Evolutionary conservation across 2,329 filamentous ascomycete species (phyloP), one percentile per base, ranked within the genome.

Genomic region (Diaporthe citrichinensis): DNA sequence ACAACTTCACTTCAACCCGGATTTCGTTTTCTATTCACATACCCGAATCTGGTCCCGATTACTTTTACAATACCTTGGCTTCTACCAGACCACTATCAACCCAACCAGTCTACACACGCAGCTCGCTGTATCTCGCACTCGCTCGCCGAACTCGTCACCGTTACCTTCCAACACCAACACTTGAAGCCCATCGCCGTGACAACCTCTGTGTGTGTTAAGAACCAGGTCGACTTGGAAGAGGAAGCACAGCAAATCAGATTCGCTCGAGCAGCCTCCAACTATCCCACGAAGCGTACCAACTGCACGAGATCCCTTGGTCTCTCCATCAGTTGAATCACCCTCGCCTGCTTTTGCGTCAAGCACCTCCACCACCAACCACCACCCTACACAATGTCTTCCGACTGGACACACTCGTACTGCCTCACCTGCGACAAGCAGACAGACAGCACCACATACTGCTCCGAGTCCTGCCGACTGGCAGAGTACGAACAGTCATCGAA

Each of bases 351-450:
- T 51, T 9, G 39, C n/a, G 57, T 61, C n/a, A 41, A 73, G 74
- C 65, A 55, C 44, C 53, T n/a, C n/a, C n/a, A 41, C 23, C 58
- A 17, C 44, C 79, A 80, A 80, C 73, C 73, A 74, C 79, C 80
- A 79, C 73, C 74, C 74, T 72, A 77, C 82, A 86, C 82, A 79
- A 91, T 90, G 88, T 87, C 89, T 83, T 86, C 87, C 82, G 89
- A 91, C 79, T 98, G 96, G 95, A 94, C 94, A 81, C 94, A 94
- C 84, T 93, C 97, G 85, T 98, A 95, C 90, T 98, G 96, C 89
- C 92, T 98, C 80, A 92, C 94, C 87, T 98, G 96, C 88, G 96
- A 98, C 87, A 93, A 94, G 86, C 94, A 97, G 86, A 95, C 94
- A 76, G 91, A 94, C 78, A 92, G 92, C 74, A 92, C 92, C 77